A percentile compares a stretch with the other conserved stretches of the same genome.
Evolutionary conservation across 345 rosid genomes (phyloP).

Genomic region (Gossypium sturtianum): DNA sequence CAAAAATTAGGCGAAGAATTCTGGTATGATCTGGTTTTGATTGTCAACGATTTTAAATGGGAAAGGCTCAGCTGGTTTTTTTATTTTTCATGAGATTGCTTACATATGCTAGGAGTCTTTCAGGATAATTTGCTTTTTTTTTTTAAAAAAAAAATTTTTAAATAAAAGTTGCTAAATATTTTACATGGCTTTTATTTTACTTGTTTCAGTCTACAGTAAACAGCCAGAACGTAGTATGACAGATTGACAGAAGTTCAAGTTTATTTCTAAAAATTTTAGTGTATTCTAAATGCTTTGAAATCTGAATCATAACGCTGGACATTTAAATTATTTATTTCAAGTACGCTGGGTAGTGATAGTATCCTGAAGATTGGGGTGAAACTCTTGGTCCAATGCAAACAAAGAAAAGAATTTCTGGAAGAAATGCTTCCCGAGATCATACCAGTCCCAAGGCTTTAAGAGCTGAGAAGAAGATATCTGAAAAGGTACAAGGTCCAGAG

Average conservation of each 20-base stretch:
- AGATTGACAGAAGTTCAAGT: not conserved
- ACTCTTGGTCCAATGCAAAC: conserved; percentile 44
- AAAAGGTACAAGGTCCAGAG: conserved; percentile 39
- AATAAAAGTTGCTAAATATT: not conserved
- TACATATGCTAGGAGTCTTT: not conserved
- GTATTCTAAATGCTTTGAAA: not conserved
- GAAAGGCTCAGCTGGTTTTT: not conserved
- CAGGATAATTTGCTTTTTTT: not conserved
- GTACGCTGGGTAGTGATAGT: not conserved
- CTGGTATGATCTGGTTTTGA: not conserved
- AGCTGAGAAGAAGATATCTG: conserved; percentile 43
- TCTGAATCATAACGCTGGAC: not conserved
- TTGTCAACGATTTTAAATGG: not conserved
- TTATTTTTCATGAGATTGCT: not conserved
- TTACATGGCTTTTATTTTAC: not conserved
- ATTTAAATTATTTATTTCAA: not conserved
- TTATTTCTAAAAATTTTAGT: not conserved
- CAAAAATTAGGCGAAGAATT: not conserved
- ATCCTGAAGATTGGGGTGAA: not conserved
- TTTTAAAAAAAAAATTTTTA: too few relatives aligned
- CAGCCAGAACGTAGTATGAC: not conserved
- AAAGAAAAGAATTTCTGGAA: conserved; percentile 45
- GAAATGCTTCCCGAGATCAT: conserved; percentile 42
- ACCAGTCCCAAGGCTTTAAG: conserved; percentile 44
- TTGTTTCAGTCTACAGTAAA: not conserved